phyloP scores from a whole-genome alignment of 2,329 filamentous ascomycete species.

The Fusarium papillatum region DNA sequence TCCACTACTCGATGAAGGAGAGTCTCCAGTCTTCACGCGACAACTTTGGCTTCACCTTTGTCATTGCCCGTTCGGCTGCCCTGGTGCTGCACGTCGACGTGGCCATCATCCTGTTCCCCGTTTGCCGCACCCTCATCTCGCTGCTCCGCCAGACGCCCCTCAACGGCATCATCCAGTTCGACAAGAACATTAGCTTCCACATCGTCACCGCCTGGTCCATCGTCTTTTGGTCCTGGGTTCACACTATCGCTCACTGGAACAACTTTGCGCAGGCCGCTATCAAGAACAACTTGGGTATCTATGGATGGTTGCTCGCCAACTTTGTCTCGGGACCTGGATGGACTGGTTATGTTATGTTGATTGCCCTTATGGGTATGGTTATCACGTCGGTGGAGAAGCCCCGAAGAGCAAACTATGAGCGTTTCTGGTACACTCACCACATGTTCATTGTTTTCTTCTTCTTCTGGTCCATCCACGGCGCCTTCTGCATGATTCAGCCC shows the following conservation, averaged over 20 bases:
- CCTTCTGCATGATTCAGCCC: slow-evolving; percentile 92
- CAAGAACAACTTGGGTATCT: slow-evolving; percentile 82
- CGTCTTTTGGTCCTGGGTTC: slow-evolving; percentile 89
- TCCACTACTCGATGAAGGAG: slow-evolving; percentile 85
- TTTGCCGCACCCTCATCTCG: slow-evolving; percentile 88
- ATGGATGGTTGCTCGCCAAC: slow-evolving; percentile 83
- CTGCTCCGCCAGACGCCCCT: slow-evolving; percentile 84
- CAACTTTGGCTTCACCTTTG: slow-evolving; percentile 81
- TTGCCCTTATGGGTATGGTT: slow-evolving; percentile 83
- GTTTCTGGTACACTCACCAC: slow-evolving; percentile 93
- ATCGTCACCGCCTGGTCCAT: slow-evolving; percentile 90
- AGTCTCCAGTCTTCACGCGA: slow-evolving; percentile 75
- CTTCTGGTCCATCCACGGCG: slow-evolving; percentile 92
- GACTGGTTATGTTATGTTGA: slow-evolving; percentile 89
- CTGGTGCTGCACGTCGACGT: slow-evolving; percentile 87
- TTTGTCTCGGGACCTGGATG: slow-evolving; percentile 85
- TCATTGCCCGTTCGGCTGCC: slow-evolving; percentile 82
- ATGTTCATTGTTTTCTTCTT: slow-evolving; percentile 91
- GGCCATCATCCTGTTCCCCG: slow-evolving; percentile 83
- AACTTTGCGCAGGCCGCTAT: slow-evolving; percentile 84
- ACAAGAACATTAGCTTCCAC: slow-evolving; percentile 92
- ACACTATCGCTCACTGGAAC: slow-evolving; percentile 90
- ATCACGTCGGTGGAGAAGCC: slow-evolving; percentile 83
- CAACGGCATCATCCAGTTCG: slow-evolving; percentile 89
- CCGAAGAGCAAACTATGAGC: slow-evolving; percentile 85